Base-by-base conservation (phyloP, 352 stramenopile species). In the Globisporangium cylindrosporum region DNA sequence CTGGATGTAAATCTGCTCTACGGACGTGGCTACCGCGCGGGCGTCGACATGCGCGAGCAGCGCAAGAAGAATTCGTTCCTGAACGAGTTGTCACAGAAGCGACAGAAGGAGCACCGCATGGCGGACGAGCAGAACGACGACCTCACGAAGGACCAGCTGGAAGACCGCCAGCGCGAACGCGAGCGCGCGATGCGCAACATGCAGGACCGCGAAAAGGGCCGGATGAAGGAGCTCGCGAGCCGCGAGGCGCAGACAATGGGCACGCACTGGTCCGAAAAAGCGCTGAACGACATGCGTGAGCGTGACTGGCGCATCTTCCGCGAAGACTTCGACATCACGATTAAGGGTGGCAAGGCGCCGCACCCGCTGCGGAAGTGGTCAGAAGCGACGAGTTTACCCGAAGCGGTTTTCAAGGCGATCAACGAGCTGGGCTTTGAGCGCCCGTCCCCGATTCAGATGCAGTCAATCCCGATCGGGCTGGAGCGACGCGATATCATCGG, bases 251-350 rank as follows among this genome's bases (percentile, higher is more conserved):
- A 93, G 67, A 86, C 83, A 1, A 92, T 88, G 74, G 86, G 86
- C 36, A 86, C 76, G 27, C 95, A 98, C 72, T 98, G 97, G 89
- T 96, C 84, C 20, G 96, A 99, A 61, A 99, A 99, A 81, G 71
- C 81, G 48, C 74, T 99, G 29, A 75, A 77, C 24, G 89, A 97
- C 9, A 99, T 99, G 97, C 98, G 93, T 36, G 78, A 94, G 49
- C 91, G 98, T 22, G 98, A 99, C 87, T 99, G 98, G 98, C 89
- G 98, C 67, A 99, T 99, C 72, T 98, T 99, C 74, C 89, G 97
- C 25, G 98, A 99, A 77, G 98, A 99, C 78, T 99, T 98, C 74
- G 97, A 99, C 73, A 99, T 99, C 73, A 91, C 92, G 4, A 91
- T 99, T 27, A 91, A 92, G 34, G 90, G 90, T 29, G 89, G 89